These are phyloP conservation scores for Penicillium maclennaniae DNA, from an alignment of 495 filamentous ascomycete species.

Conservation along the genomic window DNA sequence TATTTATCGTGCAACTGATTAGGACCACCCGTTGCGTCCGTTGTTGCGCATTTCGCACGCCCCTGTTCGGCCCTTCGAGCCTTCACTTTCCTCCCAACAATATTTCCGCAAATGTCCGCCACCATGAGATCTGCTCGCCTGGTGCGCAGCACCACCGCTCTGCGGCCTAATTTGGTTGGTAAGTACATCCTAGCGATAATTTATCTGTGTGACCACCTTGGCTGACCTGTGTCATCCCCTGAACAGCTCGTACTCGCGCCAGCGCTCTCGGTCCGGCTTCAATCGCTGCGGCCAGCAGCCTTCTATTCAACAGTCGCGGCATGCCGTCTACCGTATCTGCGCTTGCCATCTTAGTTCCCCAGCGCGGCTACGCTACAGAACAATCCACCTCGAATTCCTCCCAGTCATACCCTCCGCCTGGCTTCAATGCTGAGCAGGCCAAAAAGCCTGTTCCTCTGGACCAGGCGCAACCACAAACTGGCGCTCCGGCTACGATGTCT, in stretches of 20 bases:
- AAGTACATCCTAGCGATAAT: constrained; percentile 3
- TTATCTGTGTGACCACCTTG: background rate
- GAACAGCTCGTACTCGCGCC: constrained; percentile 34
- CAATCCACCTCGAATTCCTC: constrained; percentile 56
- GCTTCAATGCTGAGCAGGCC: constrained; percentile 80
- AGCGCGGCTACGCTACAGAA: constrained; percentile 67
- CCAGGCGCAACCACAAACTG: constrained; percentile 29
- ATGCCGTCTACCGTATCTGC: constrained; percentile 59
- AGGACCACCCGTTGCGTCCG: background rate
- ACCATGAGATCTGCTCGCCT: constrained; percentile 42
- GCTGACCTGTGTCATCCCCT: constrained; percentile 4
- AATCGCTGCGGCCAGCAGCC: constrained; percentile 39
- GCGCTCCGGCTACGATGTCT: constrained; percentile 25
- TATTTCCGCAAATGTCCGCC: constrained; percentile 42
- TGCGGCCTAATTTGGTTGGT: constrained; percentile 35
- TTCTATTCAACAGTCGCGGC: constrained; percentile 54
- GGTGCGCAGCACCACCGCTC: constrained; percentile 37
- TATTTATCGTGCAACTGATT: constrained; percentile 6
- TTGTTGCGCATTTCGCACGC: constrained; percentile 24
- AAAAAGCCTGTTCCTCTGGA: constrained; percentile 60
- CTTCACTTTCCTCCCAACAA: constrained; percentile 21
- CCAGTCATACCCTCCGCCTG: constrained; percentile 74
- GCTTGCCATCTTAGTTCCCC: constrained; percentile 62
- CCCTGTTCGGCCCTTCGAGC: constrained; percentile 30
- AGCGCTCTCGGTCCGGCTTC: constrained; percentile 36